Base-by-base conservation (phyloP, 2,329 filamentous ascomycete genomes). In the Aspergillus ochraceus region DNA sequence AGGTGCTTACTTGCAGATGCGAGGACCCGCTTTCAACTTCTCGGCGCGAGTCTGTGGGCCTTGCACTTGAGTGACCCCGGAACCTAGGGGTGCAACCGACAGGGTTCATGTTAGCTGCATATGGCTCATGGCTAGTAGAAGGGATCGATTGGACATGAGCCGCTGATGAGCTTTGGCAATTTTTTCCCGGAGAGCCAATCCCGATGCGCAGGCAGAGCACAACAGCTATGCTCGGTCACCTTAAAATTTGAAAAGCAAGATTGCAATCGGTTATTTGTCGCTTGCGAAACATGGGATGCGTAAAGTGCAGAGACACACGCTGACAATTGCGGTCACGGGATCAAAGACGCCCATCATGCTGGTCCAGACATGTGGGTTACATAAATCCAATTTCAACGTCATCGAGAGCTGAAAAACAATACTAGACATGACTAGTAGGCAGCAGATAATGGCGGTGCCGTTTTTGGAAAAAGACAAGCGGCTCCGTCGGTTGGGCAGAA, bases 341-440 rank as follows among this genome's bases (percentile, higher is more conserved):
- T 67, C 64, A 65, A 60, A 70, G 59, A 64, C 68, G 70, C 73
- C 75, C 75, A 69, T 64, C 66, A 64, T 66, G 61, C 65, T 74
- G 76, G 74, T 71, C 64, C 65, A 59, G 68, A 66, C 68, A 74
- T 70, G 71, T 71, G 71, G 71, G 74, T 71, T 69, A 59, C 50
- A 59, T 30, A 62, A 76, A 75, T 75, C 65, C 72, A 76, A 76
- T 72, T 74, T 69, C 66, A 75, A 77, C 74, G 71, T 77, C 73
- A 63, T 64, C 62, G 57, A 52, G 57, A 51, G 45, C 46, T 39
- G 52, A 51, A 55, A 49, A 42, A 22, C 39, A 22, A 22, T 26
- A 45, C 29, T 39, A 32, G 56, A 42, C 39, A 61, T 52, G 30
- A 45, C 58, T 57, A 51, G 39, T 29, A 52, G 20, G 62, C 19